Conservation (phyloP, 768 basidiomycete genomes). For the Leccinum incarnatum region DNA sequence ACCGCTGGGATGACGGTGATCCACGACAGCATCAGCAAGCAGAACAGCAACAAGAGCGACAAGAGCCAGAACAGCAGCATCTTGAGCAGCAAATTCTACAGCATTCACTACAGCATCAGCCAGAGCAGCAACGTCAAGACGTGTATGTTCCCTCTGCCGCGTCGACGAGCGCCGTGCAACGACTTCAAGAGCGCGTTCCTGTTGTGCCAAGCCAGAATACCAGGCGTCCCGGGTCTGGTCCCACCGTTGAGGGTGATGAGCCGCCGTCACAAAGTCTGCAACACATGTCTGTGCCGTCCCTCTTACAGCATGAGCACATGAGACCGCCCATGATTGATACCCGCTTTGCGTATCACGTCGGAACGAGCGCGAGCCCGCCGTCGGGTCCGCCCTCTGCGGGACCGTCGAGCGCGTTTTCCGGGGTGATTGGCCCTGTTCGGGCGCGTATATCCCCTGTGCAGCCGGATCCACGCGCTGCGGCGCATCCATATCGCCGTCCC, state of each 20-base stretch:
- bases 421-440: conserved; percentile 25
- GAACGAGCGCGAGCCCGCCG: conserved; percentile 29
- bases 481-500: conserved; percentile 32
- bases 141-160: conserved; percentile 15
- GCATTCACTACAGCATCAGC: conserved; percentile 37
- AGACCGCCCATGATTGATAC: conserved; percentile 36
- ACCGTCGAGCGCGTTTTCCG: conserved; percentile 13
- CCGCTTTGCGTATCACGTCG: conserved; percentile 24
- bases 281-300: conserved; percentile 20
- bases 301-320: conserved; percentile 28
- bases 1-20: conserved; percentile 43
- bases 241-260: conserved; percentile 24
- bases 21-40: conserved; percentile 1
- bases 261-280: conserved; percentile 21
- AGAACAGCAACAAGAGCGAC: conserved; percentile 21
- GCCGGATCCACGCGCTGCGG: conserved; percentile 14
- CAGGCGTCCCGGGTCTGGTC: conserved; percentile 19
- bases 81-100: conserved; percentile 40
- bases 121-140: conserved; percentile 25
- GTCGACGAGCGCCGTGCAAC: conserved; percentile 17
- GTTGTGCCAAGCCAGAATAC: conserved; percentile 30
- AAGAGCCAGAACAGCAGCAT: conserved; percentile 33
- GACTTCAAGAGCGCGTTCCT: conserved; percentile 28
- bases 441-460: conserved; percentile 28
- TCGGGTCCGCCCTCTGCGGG: conserved; percentile 33